Evolutionary conservation across 306 rosid species (phyloP), one percentile per base, ranked within the genome.

Genomic region (Quercus gilva): DNA sequence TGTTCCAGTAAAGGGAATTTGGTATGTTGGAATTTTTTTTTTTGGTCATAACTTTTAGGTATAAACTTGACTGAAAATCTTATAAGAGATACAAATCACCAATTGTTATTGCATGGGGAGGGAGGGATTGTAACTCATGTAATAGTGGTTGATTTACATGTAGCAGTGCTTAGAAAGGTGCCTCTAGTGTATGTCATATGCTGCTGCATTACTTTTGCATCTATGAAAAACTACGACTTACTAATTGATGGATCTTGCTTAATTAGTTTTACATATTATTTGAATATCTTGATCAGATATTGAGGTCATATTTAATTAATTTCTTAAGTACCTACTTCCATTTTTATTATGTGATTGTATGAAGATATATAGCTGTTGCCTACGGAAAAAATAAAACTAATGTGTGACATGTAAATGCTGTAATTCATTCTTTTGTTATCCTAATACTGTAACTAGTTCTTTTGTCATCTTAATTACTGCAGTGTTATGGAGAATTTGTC

Each of bases 401-500:
- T 5, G 17, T 19, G 26, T 33, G 49, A 15, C 28, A 35, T 67
- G 26, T 35, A 35, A 33, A 67, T 8, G 17, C 17, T 78, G 29
- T 17, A 43, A 57, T 49, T 60, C 58, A 57, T 6, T 29, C 4
- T 21, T 56, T 35, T 10, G 12, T 67, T 71, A 43, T 69, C 13
- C 3, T 21, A 21, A 43, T 68, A 45, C 5, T 69, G 82, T 55
- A 56, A 65, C 58, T 73, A 52, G 64, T 61, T 74, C 28, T 26
- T 65, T 31, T 82, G 2, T 71, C 57, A 60, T 79, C 23, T 29
- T 74, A 61, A 26, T 82, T 78, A 45, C 35, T 45, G 63, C 73
- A 95, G 99, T 81, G 86, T 87, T 95, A 92, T 83, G 99, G 99
- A 88, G 99, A 95, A 82, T 93, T 86, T 85, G 91, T 92, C 31